Percentiles rank a stretch among this genome's conserved stretches.
Evolutionary conservation across 1,139 yeast genomes (phyloP).

Genomic region (Blastobotrys raffinosifermentans): DNA sequence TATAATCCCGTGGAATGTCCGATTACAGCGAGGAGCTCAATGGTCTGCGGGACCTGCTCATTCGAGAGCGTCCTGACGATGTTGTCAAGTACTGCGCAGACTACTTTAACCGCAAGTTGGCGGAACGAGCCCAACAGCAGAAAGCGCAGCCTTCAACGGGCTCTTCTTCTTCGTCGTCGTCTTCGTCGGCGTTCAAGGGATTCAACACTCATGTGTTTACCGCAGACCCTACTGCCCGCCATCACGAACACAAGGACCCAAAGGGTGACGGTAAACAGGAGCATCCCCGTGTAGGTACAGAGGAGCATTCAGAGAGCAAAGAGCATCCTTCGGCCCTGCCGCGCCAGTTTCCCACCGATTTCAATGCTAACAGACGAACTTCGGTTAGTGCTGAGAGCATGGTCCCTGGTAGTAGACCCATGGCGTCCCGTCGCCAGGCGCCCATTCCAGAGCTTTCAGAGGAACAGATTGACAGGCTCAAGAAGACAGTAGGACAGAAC

Average conservation of each 20-base stretch:
- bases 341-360: conserved; percentile 26
- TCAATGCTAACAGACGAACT: conserved; percentile 79
- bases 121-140: conserved; percentile 34
- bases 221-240: conserved; percentile 8
- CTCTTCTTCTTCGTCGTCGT: no score
- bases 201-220: conserved; percentile 12
- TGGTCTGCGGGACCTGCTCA: background rate
- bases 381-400: conserved; percentile 72
- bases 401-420: conserved; percentile 29
- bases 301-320: no score
- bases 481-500: conserved; percentile 66
- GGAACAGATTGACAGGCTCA: conserved; percentile 62
- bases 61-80: conserved; percentile 45
- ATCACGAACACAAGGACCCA: background rate
- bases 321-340: background rate
- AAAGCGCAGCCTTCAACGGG: background rate
- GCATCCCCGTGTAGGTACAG: no score
- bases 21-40: no score
- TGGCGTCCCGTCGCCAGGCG: conserved; percentile 13
- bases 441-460: conserved; percentile 37
- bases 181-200: conserved; percentile 1
- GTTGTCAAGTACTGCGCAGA: conserved; percentile 69
- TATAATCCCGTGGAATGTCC: no score
- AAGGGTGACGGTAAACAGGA: no score
- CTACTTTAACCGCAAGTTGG: conserved; percentile 58